A percentile compares a stretch with the other conserved stretches of the same genome.
Conservation (phyloP, 345 rosid genomes). For the Eucalyptus cloeziana region DNA sequence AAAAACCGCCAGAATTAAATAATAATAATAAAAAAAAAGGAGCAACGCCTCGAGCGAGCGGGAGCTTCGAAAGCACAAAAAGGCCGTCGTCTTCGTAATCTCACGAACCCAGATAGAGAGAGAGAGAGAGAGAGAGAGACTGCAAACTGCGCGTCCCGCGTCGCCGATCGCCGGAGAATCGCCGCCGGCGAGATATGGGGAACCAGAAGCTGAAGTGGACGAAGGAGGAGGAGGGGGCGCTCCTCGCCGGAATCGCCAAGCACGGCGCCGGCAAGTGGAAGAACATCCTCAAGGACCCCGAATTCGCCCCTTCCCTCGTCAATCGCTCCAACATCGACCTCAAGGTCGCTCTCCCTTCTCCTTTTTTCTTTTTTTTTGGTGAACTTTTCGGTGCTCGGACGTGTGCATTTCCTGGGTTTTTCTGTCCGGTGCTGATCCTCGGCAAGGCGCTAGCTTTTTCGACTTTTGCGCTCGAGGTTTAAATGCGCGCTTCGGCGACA, state of each 20-base stretch:
- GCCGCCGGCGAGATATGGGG: conserved; percentile 28
- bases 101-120: background rate
- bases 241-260: conserved; percentile 57
- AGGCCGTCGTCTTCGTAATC: background rate
- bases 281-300: conserved; percentile 65
- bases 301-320: conserved; percentile 44
- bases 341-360: conserved; percentile 30
- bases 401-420: background rate
- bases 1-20: background rate
- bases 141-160: background rate
- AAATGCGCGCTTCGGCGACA: background rate
- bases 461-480: background rate
- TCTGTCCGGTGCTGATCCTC: background rate
- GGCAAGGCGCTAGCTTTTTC: background rate
- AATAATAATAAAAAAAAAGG: background rate
- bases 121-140: background rate
- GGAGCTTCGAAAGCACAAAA: background rate
- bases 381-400: background rate
- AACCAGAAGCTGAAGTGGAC: conserved; percentile 85
- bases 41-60: background rate
- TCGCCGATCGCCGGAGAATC: background rate
- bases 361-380: background rate
- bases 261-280: conserved; percentile 92
- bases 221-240: conserved; percentile 67
- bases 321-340: conserved; percentile 84